These are phyloP conservation scores for Acer negundo DNA, from an alignment of 345 rosid genomes.

Conservation along the genomic window DNA sequence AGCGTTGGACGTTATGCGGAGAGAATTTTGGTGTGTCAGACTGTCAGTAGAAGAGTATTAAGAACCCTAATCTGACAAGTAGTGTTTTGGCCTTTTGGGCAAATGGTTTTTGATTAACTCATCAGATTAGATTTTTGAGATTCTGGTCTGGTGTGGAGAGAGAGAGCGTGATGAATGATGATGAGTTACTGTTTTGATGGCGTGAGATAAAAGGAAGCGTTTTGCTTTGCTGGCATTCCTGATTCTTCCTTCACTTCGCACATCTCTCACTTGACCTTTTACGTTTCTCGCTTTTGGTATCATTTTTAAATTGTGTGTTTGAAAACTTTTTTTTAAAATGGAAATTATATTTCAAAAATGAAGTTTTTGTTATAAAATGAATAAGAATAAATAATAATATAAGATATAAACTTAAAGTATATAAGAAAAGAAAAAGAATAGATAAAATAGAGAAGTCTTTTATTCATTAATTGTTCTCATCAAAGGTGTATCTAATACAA, in stretches of 20 bases:
- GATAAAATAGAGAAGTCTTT: no score
- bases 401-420: no score
- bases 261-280: neutral
- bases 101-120: neutral
- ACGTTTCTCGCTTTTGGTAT: no score
- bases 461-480: no score
- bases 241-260: conserved; percentile 6
- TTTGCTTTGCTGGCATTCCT: conserved; percentile 29
- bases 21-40: neutral
- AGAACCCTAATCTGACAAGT: conserved; percentile 34
- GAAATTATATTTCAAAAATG: no score
- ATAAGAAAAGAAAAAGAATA: no score
- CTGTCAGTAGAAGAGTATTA: neutral
- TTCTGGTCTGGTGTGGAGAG: conserved; percentile 10
- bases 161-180: conserved; percentile 2
- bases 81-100: neutral
- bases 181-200: conserved; percentile 8
- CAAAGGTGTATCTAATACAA: no score
- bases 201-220: conserved; percentile 17
- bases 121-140: conserved; percentile 14
- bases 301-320: no score
- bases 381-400: no score
- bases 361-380: no score
- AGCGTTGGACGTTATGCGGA: neutral
- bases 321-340: no score